Percentiles rank a stretch among this genome's conserved stretches.
These are phyloP conservation scores for Botryosphaeria dothidea DNA, from an alignment of 2,329 filamentous ascomycete species.

Conservation along the genomic window DNA sequence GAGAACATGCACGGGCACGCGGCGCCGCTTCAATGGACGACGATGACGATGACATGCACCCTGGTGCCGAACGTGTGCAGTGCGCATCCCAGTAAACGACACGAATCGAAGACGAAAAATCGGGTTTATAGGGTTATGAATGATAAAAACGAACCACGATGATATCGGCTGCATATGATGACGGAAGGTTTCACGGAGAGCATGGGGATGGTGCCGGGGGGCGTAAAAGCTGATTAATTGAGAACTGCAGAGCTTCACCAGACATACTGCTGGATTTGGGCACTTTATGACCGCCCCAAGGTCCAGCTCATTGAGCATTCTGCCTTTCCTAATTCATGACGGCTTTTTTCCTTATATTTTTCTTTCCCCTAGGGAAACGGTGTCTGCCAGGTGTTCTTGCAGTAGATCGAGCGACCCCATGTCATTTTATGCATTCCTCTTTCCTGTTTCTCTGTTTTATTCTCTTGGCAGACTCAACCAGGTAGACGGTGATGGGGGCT, in stretches of 20 bases:
- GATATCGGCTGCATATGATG: constrained; percentile 12
- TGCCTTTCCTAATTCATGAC: constrained; percentile 16
- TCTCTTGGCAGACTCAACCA: constrained; percentile 19
- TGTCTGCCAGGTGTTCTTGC: constrained; percentile 12
- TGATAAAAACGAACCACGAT: constrained; percentile 13
- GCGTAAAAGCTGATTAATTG: constrained; percentile 18
- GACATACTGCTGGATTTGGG: not conserved
- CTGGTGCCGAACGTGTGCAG: constrained; percentile 76
- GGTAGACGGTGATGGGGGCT: constrained; percentile 16
- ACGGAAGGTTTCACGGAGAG: constrained; percentile 8
- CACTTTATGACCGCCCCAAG: not conserved
- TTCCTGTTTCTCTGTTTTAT: constrained; percentile 9
- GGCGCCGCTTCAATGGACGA: constrained; percentile 63
- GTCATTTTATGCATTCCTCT: constrained; percentile 8
- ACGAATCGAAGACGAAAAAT: not conserved
- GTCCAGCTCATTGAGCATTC: not conserved
- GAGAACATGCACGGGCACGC: constrained; percentile 67
- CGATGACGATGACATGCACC: constrained; percentile 61
- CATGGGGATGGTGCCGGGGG: constrained; percentile 8
- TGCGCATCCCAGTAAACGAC: constrained; percentile 78
- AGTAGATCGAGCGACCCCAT: constrained; percentile 17
- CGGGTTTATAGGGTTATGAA: constrained; percentile 15
- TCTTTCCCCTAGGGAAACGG: not conserved
- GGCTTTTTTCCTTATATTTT: constrained; percentile 3
- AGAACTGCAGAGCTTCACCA: constrained; percentile 1